phyloP scores from a whole-genome alignment of 306 rosid genomes.

The Sindora glabra region DNA sequence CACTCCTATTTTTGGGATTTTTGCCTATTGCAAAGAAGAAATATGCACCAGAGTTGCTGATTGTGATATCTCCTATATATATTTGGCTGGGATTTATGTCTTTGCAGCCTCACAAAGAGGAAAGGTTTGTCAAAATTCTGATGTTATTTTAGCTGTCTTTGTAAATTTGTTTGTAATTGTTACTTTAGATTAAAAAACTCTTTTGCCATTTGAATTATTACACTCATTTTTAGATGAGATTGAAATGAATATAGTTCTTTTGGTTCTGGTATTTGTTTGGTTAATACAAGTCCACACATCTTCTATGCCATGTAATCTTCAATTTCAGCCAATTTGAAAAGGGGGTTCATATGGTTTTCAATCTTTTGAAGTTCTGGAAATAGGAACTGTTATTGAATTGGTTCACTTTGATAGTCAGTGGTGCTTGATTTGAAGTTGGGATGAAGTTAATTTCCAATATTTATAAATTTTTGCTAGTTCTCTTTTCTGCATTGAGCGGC shows the following conservation, averaged over 20 bases:
- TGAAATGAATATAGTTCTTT: background rate
- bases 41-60: constrained; percentile 68
- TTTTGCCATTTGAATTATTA: background rate
- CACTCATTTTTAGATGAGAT: constrained; percentile 13
- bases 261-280: too few species aligned
- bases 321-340: background rate
- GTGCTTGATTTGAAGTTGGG: background rate
- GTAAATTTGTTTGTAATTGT: background rate
- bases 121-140: constrained; percentile 46
- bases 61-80: constrained; percentile 80
- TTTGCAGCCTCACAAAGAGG: constrained; percentile 96
- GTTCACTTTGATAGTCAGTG: background rate
- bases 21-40: constrained; percentile 69
- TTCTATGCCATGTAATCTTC: background rate
- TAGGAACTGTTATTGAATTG: background rate
- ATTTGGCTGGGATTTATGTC: constrained; percentile 94
- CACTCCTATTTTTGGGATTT: constrained; percentile 68
- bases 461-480: background rate
- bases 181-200: background rate
- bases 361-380: background rate
- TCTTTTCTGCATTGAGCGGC: background rate
- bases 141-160: constrained; percentile 7
- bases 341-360: background rate
- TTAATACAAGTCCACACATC: too few species aligned
- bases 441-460: background rate